These are phyloP conservation scores for Heritiera fomes DNA, from an alignment of 345 rosid genomes.

Conservation along the genomic window DNA sequence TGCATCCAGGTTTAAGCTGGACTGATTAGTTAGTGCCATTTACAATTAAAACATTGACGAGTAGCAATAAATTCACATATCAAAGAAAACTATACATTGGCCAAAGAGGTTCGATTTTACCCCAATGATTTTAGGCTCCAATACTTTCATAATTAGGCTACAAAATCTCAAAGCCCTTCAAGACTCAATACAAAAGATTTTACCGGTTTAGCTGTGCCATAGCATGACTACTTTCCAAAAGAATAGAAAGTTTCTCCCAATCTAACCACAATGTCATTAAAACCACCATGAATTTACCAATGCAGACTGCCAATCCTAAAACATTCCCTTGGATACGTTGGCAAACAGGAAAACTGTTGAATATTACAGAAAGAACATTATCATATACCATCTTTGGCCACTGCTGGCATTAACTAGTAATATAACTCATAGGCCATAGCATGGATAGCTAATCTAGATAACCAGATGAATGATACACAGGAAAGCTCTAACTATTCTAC, in stretches of 20 bases:
- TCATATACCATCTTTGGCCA: not conserved
- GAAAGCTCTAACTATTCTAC: not conserved
- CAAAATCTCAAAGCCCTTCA: not conserved
- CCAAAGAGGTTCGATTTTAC: not conserved
- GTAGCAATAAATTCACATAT: not conserved
- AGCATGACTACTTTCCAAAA: not conserved
- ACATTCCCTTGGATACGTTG: not conserved
- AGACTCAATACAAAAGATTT: not conserved
- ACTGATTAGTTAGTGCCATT: not conserved
- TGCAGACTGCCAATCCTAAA: slow-evolving; percentile 3
- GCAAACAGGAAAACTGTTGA: not conserved
- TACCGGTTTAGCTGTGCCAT: not conserved
- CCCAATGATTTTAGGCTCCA: not conserved
- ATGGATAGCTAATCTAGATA: not conserved
- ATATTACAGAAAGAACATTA: not conserved
- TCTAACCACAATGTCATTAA: not conserved
- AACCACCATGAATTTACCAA: not conserved
- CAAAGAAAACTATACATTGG: not conserved
- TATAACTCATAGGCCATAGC: not conserved
- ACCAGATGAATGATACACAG: not conserved
- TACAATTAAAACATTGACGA: not conserved
- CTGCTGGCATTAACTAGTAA: not conserved
- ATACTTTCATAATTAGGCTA: not conserved
- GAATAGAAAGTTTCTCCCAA: not conserved
- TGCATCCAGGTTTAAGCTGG: not conserved